Conservation (phyloP, 129 eudicot species). For the Tanacetum coccineum region DNA sequence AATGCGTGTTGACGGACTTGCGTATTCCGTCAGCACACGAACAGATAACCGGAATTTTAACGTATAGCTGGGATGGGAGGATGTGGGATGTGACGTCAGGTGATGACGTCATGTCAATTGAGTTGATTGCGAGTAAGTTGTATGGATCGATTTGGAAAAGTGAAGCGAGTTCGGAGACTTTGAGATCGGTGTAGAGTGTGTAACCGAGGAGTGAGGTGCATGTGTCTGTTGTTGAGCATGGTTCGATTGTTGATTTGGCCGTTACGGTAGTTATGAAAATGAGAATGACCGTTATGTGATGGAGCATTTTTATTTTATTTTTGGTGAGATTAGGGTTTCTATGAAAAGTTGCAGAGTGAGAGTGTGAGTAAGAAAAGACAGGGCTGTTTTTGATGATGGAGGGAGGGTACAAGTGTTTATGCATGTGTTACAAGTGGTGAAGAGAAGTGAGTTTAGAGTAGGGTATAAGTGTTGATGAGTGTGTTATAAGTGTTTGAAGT, state of each 20-base stretch:
- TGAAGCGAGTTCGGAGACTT: conserved; percentile 82
- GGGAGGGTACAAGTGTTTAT: too few relatives aligned
- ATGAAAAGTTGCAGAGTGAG: too few relatives aligned
- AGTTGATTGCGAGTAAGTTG: conserved; percentile 60
- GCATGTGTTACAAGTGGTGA: too few relatives aligned
- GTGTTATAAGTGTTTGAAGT: too few relatives aligned
- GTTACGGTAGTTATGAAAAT: conserved; percentile 20
- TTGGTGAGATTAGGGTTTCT: too few relatives aligned
- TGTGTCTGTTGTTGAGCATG: conserved; percentile 75
- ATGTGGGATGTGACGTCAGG: conserved; percentile 96
- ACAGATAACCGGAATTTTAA: conserved; percentile 70
- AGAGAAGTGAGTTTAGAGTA: too few relatives aligned
- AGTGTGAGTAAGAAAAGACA: too few relatives aligned
- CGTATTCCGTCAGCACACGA: conserved; percentile 88
- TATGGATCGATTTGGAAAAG: conserved; percentile 85
- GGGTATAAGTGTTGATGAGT: too few relatives aligned
- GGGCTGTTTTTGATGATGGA: too few relatives aligned
- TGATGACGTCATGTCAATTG: conserved; percentile 62
- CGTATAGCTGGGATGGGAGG: conserved; percentile 67
- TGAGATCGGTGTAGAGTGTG: conserved; percentile 92
- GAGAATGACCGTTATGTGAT: conserved; percentile 22
- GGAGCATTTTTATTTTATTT: background rate
- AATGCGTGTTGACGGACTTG: conserved; percentile 56
- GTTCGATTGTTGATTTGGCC: conserved; percentile 93
- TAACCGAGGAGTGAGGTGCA: conserved; percentile 78